These are phyloP conservation scores for Pichia sp. DNA, from an alignment of 1,139 yeast species.

Conservation along the genomic window DNA sequence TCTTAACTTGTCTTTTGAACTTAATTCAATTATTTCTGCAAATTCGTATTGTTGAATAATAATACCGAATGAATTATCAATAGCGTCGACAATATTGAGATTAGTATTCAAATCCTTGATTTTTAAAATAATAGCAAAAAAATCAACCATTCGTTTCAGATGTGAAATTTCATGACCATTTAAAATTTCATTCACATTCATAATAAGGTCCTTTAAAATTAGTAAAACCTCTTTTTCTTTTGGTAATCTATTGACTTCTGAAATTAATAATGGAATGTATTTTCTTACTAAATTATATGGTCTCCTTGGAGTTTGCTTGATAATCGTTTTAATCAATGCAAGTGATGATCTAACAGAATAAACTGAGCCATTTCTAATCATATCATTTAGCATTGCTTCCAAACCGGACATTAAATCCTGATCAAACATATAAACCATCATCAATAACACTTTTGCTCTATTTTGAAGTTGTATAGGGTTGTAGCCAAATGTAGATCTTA, in stretches of 20 bases:
- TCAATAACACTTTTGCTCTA: slow-evolving; percentile 25
- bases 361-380: slow-evolving; percentile 14
- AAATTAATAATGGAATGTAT: slow-evolving; percentile 16
- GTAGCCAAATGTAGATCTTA: slow-evolving; percentile 26
- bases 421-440: slow-evolving; percentile 26
- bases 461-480: slow-evolving; percentile 22
- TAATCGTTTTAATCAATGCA: slow-evolving; percentile 9
- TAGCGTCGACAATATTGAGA: not conserved
- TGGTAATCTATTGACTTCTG: slow-evolving; percentile 14
- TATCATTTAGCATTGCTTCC: slow-evolving; percentile 19
- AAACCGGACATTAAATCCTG: slow-evolving; percentile 23
- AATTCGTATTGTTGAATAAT: slow-evolving; percentile 12
- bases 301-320: slow-evolving; percentile 12
- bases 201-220: slow-evolving; percentile 8
- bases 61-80: slow-evolving; percentile 1
- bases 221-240: slow-evolving; percentile 4
- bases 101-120: not conserved
- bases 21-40: slow-evolving; percentile 2
- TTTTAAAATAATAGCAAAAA: slow-evolving; percentile 11
- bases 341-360: slow-evolving; percentile 12
- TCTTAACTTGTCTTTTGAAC: slow-evolving; percentile 7
- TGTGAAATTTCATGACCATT: slow-evolving; percentile 15
- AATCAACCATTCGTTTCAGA: slow-evolving; percentile 12
- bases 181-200: slow-evolving; percentile 4
- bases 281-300: slow-evolving; percentile 20